These are phyloP conservation scores for Colletotrichum coccodes DNA, from an alignment of 2,329 filamentous ascomycete genomes.

Conservation along the genomic window DNA sequence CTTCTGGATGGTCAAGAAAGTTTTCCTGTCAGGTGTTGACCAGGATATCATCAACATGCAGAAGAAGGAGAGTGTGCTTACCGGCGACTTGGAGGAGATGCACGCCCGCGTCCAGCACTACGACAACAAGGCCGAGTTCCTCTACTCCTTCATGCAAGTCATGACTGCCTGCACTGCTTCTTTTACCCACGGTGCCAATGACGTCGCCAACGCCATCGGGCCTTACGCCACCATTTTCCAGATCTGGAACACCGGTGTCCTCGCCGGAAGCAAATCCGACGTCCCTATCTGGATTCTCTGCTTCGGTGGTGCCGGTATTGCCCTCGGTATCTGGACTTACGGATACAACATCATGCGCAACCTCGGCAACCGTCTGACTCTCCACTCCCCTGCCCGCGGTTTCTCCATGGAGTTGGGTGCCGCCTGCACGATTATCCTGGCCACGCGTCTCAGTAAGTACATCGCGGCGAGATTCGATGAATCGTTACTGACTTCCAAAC, in stretches of 20 bases:
- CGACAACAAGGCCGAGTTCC: constrained; percentile 70
- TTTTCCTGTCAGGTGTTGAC: constrained; percentile 53
- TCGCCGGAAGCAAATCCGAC: constrained; percentile 52
- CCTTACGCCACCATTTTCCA: constrained; percentile 72
- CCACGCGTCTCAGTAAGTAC: constrained; percentile 62
- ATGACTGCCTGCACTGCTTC: constrained; percentile 71
- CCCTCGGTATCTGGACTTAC: constrained; percentile 60
- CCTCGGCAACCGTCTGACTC: constrained; percentile 66
- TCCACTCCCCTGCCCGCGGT: constrained; percentile 65
- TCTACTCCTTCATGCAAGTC: constrained; percentile 69
- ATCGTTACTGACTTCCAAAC: neutral
- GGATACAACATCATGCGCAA: constrained; percentile 69
- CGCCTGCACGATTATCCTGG: constrained; percentile 71
- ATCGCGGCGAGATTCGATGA: too few species aligned
- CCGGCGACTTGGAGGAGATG: constrained; percentile 62
- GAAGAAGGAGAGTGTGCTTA: constrained; percentile 52
- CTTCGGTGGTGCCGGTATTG: constrained; percentile 45
- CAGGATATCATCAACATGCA: constrained; percentile 44
- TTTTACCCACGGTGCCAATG: constrained; percentile 75
- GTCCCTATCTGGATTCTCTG: constrained; percentile 70
- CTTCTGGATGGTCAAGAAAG: constrained; percentile 52
- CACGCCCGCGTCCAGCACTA: constrained; percentile 69
- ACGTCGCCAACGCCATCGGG: constrained; percentile 71
- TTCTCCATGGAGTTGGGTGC: constrained; percentile 60
- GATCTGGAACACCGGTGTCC: constrained; percentile 62